These are phyloP conservation scores for Hibiscus trionum DNA, from an alignment of 345 rosid species.

Conservation along the genomic window DNA sequence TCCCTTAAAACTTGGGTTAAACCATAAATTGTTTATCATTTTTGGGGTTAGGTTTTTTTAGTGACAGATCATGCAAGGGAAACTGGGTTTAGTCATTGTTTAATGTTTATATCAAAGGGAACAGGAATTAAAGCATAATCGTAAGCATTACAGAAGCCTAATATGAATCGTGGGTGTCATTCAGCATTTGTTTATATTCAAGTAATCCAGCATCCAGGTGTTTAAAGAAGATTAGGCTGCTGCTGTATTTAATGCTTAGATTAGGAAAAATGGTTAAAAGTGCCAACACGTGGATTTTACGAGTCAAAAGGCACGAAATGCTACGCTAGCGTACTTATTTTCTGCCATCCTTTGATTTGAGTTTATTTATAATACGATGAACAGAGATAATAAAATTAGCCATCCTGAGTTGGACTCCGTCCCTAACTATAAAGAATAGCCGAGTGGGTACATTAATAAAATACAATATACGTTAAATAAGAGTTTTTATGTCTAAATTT, in stretches of 20 bases:
- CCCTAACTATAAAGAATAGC: no score
- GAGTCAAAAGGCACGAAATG: background rate
- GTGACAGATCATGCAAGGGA: background rate
- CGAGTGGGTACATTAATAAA: no score
- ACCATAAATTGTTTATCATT: background rate
- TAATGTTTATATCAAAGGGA: slow-evolving; percentile 9
- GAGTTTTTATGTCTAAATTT: no score
- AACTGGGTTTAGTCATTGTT: slow-evolving; percentile 4
- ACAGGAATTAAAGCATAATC: background rate
- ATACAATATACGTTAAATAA: no score
- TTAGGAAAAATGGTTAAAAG: background rate
- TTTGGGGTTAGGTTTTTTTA: slow-evolving; percentile 5
- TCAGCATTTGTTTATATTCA: background rate
- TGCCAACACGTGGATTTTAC: background rate
- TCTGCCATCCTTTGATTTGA: no score
- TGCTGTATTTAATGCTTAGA: background rate
- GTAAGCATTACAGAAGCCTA: background rate
- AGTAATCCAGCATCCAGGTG: background rate
- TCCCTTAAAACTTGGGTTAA: background rate
- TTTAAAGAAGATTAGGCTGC: background rate
- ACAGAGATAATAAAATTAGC: no score
- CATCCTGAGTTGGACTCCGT: no score
- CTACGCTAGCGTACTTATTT: no score
- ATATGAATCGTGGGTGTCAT: background rate
- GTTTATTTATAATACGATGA: no score